A percentile compares a stretch with the other conserved stretches of the same genome.
Evolutionary conservation across 2,329 filamentous ascomycete genomes (phyloP).

Genomic region (Neurospora sp.): DNA sequence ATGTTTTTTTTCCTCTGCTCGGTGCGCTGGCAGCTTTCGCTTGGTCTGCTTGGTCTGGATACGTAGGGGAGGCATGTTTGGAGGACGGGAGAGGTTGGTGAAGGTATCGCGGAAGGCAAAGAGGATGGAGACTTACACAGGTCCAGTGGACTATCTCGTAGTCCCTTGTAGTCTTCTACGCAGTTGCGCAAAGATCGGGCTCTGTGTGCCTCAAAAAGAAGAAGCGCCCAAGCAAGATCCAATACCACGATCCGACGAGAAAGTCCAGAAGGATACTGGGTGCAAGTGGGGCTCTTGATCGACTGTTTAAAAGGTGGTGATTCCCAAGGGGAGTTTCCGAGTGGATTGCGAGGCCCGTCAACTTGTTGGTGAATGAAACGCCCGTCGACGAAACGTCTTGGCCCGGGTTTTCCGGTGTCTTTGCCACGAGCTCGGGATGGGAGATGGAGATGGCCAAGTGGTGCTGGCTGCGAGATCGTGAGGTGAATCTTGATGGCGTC

Average conservation of each 20-base stretch:
- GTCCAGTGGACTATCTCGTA: not conserved
- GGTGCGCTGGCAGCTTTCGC: not conserved
- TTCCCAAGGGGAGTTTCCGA: not conserved
- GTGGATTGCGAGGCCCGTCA: not conserved
- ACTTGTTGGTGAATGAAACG: not conserved
- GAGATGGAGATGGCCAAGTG: not conserved
- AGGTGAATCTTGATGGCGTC: slow-evolving; percentile 14
- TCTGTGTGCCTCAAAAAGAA: slow-evolving; percentile 1
- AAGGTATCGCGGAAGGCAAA: not conserved
- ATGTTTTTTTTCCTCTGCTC: not conserved
- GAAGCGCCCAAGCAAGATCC: slow-evolving; percentile 8
- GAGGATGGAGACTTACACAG: not conserved
- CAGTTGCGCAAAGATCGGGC: not conserved
- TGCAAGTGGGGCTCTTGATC: slow-evolving; percentile 1
- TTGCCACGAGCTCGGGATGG: not conserved
- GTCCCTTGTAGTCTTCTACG: not conserved
- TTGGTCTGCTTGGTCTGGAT: not conserved
- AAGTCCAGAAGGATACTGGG: slow-evolving; percentile 1
- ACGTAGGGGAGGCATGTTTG: not conserved
- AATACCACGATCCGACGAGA: slow-evolving; percentile 7
- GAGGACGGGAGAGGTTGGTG: not conserved
- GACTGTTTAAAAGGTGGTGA: not conserved
- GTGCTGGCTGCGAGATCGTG: not conserved
- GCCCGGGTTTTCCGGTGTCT: not conserved
- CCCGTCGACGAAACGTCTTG: not conserved